Conservation (phyloP, 116 monocot species). For the Thalassia testudinum region DNA sequence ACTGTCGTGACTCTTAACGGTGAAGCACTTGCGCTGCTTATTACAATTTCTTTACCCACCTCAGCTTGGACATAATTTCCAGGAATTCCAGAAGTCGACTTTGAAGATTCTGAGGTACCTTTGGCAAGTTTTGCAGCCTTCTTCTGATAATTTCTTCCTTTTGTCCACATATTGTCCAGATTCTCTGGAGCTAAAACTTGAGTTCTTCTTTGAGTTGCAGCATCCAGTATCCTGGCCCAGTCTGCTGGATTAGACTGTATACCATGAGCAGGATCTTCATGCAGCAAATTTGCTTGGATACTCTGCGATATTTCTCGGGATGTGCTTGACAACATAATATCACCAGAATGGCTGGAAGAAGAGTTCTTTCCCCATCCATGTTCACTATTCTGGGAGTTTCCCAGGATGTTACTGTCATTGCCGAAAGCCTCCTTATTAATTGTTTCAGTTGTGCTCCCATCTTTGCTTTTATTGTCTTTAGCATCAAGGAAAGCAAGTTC, state of each 20-base stretch:
- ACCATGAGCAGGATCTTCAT: constrained; percentile 7
- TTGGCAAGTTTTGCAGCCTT: constrained; percentile 37
- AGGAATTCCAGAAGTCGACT: constrained; percentile 11
- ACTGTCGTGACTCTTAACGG: constrained; percentile 23
- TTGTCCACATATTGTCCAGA: constrained; percentile 97
- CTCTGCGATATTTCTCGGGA: constrained; percentile 8
- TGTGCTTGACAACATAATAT: constrained; percentile 13
- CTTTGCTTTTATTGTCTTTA: constrained; percentile 20
- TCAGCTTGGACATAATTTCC: constrained; percentile 12
- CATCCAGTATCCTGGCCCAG: constrained; percentile 71
- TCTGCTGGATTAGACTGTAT: constrained; percentile 36
- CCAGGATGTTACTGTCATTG: background rate
- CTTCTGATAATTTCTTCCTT: constrained; percentile 94
- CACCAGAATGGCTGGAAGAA: constrained; percentile 14
- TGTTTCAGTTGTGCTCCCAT: constrained; percentile 6
- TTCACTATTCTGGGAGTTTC: constrained; percentile 7
- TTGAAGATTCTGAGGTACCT: constrained; percentile 16
- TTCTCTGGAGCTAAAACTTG: constrained; percentile 96
- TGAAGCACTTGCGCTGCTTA: constrained; percentile 14
- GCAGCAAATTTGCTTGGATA: constrained; percentile 4
- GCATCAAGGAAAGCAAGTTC: constrained; percentile 44
- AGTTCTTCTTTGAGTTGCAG: constrained; percentile 84
- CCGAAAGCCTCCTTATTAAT: constrained; percentile 6
- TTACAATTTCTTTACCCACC: constrained; percentile 19
- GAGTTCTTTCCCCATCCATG: no score